These are phyloP conservation scores for Xylaria sp. DNA, from an alignment of 2,329 filamentous ascomycete genomes.

Conservation along the genomic window DNA sequence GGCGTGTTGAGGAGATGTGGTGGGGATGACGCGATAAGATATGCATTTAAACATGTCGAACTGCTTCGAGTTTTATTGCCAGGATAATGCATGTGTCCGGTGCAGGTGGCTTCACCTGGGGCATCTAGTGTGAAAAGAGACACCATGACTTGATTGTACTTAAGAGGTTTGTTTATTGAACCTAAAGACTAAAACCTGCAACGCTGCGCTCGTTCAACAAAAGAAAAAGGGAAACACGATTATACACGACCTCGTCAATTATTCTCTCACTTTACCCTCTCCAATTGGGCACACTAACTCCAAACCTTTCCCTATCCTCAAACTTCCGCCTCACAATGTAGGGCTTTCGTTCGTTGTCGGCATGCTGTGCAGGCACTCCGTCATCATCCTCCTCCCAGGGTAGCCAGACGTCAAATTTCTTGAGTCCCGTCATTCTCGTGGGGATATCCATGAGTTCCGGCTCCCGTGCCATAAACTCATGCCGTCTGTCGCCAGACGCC, in stretches of 20 bases:
- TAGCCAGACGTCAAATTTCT: constrained; percentile 29
- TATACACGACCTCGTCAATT: neutral
- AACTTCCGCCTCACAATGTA: constrained; percentile 26
- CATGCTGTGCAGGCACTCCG: neutral
- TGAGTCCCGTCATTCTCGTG: constrained; percentile 22
- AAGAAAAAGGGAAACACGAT: neutral
- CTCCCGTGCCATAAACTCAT: constrained; percentile 26
- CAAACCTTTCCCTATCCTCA: constrained; percentile 26
- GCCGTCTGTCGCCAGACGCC: constrained; percentile 28
- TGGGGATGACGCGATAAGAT: constrained; percentile 22
- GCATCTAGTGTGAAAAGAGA: too few species aligned
- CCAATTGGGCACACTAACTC: constrained; percentile 29
- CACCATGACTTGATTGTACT: too few species aligned
- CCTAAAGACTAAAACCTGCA: neutral
- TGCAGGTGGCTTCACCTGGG: too few species aligned
- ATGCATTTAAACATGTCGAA: constrained; percentile 8
- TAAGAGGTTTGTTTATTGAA: too few species aligned
- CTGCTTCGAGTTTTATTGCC: neutral
- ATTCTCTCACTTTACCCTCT: constrained; percentile 9
- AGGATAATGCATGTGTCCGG: constrained; percentile 5
- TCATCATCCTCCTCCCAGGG: constrained; percentile 27
- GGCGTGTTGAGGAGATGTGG: too few species aligned
- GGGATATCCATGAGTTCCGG: constrained; percentile 29
- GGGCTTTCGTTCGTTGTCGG: constrained; percentile 5
- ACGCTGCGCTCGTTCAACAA: neutral